These are phyloP conservation scores for Colletotrichum chlorophyti DNA, from an alignment of 2,329 filamentous ascomycete species.

Conservation along the genomic window DNA sequence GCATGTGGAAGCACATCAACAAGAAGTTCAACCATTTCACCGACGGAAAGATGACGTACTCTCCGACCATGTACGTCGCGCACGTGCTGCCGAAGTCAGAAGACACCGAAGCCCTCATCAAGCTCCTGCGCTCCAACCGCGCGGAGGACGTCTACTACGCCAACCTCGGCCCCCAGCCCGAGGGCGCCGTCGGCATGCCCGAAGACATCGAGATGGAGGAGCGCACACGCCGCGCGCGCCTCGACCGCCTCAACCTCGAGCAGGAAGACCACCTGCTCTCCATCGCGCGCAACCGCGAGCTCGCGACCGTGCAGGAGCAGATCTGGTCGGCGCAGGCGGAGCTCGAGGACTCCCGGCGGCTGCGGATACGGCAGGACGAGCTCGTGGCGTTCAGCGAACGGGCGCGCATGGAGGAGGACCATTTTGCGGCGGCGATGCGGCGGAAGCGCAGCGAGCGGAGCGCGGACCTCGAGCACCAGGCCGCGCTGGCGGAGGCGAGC, in stretches of 20 bases:
- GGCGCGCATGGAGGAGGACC: conserved; percentile 54
- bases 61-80: conserved; percentile 67
- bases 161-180: conserved; percentile 58
- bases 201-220: conserved; percentile 57
- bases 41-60: conserved; percentile 63
- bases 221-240: conserved; percentile 54
- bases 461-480: conserved; percentile 52
- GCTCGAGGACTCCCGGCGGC: conserved; percentile 58
- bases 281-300: conserved; percentile 56
- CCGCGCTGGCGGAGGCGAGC: conserved; percentile 52
- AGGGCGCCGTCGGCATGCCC: conserved; percentile 59
- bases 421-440: conserved; percentile 44
- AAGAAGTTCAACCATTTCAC: conserved; percentile 63
- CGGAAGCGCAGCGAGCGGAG: conserved; percentile 44
- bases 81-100: conserved; percentile 51
- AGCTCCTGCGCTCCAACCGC: conserved; percentile 58
- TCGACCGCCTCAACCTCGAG: conserved; percentile 52
- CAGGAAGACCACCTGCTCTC: conserved; percentile 55
- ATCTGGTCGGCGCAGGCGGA: conserved; percentile 56
- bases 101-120: conserved; percentile 48
- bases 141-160: conserved; percentile 62
- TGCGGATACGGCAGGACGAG: conserved; percentile 53
- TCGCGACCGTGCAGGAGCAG: conserved; percentile 57
- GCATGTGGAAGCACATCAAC: conserved; percentile 71
- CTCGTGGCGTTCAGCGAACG: conserved; percentile 50